Base-by-base conservation (phyloP, 257 asterid genomes). In the Ajuga chamaepitys region DNA sequence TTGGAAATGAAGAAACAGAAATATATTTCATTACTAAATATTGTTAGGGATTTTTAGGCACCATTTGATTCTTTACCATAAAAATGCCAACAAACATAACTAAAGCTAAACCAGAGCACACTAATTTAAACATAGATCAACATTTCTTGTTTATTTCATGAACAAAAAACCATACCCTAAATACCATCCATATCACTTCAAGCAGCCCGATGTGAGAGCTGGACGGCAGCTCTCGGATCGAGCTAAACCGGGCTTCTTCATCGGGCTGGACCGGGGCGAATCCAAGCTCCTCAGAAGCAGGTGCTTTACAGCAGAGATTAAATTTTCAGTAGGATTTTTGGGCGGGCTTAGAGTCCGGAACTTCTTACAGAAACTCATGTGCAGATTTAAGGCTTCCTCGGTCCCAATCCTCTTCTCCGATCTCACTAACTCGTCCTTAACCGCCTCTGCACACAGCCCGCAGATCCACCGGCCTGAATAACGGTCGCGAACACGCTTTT, bases 381-480 rank as follows among this genome's bases (percentile, higher is more conserved):
- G 97, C 67, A 74, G 75, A 41, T 75, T 80, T 54, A 91, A 2
- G 4, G 98, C 98, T 57, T 91, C 98, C 11, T 84, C 97, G 0
- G 70, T 61, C 1, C 89, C 84, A 10, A 87, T 87, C 47, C 71
- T 18, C 7, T 64, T 41, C 17, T 79, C 80, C 7, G 89, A 81
- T 30, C 92, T 67, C n/a, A 12, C 79, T 5, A 80, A 58, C 71
- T 90, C 97, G 1, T 90, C 95, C 78, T 91, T 86, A 67, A 85
- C 96, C 0, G 95, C 97, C 70, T 90, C 97, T 0, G 86, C 76
- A 42, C 97, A 90, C 9, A 91, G 93, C 74, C 97, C 97, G 76
- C 97, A 91, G 7, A 91, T 81, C 97, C 97, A 91, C 18, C 83
- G 80, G 12, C 95, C 95, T 50, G 71, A 78, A 66, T 86, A 81